A percentile compares a stretch with the other conserved stretches of the same genome.
phyloP scores from a whole-genome alignment of 768 basidiomycete species.

The Xerocomus potaroensis region DNA sequence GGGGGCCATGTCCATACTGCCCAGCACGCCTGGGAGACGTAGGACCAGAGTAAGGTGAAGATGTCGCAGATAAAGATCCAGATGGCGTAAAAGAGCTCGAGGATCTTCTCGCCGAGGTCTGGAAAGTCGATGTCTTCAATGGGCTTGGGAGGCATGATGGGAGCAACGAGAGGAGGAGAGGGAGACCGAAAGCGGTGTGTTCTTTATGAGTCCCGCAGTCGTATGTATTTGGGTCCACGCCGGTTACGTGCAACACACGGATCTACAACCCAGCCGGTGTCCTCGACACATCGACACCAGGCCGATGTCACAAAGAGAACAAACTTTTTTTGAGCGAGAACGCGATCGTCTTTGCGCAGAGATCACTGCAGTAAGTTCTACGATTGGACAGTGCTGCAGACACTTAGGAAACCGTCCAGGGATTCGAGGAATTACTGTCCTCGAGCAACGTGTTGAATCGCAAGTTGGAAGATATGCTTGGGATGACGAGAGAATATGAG shows the following conservation, averaged over 20 bases:
- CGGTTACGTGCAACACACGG: too few species aligned
- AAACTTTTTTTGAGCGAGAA: conserved; percentile 73
- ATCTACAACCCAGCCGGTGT: too few species aligned
- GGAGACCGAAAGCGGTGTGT: not conserved
- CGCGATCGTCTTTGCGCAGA: conserved; percentile 70
- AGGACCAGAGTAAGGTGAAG: conserved; percentile 8
- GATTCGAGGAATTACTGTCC: conserved; percentile 83
- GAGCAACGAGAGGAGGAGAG: not conserved
- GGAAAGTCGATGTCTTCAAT: conserved; percentile 18
- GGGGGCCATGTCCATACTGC: conserved; percentile 20
- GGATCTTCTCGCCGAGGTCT: conserved; percentile 11
- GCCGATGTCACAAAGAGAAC: conserved; percentile 39
- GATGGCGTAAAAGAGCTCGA: conserved; percentile 10
- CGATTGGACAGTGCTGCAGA: not conserved
- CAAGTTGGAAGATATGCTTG: conserved; percentile 87
- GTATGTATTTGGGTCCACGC: too few species aligned
- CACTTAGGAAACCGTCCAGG: conserved; percentile 46
- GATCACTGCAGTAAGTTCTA: conserved; percentile 59
- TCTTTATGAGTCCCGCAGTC: not conserved
- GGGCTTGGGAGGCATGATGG: conserved; percentile 15
- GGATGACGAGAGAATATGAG: conserved; percentile 90
- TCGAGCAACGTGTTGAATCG: conserved; percentile 84
- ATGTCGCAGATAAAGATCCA: conserved; percentile 3
- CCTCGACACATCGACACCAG: too few species aligned
- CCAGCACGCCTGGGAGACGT: conserved; percentile 5